Conservation (phyloP, 331 rosid genomes). For the Acacia concinna region DNA sequence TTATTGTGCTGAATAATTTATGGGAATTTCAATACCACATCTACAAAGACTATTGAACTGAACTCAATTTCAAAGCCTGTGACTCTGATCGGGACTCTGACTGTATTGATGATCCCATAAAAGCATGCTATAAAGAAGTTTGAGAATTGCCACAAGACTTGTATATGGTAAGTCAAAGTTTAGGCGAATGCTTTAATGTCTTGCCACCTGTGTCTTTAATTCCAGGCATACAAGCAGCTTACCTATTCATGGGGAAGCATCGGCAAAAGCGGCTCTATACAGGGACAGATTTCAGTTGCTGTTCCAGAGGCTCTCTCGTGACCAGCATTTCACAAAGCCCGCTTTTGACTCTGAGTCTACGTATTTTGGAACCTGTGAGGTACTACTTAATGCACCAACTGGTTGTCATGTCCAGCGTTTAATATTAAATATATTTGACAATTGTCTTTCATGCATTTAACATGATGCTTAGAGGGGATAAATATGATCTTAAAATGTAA, state of each 20-base stretch:
- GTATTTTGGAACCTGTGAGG: slow-evolving; percentile 78
- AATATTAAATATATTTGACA: slow-evolving; percentile 6
- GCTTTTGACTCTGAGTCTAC: slow-evolving; percentile 74
- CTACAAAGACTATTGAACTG: neutral
- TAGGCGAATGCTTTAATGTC: neutral
- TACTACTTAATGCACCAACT: slow-evolving; percentile 25
- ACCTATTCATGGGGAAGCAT: slow-evolving; percentile 77
- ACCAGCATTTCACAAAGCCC: slow-evolving; percentile 75
- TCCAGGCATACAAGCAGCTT: slow-evolving; percentile 59
- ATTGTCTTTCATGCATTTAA: slow-evolving; percentile 2
- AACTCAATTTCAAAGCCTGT: neutral
- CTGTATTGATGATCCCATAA: neutral
- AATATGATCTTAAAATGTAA: neutral
- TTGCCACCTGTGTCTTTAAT: neutral
- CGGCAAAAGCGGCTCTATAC: slow-evolving; percentile 67
- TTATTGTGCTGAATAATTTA: slow-evolving; percentile 3
- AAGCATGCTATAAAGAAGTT: neutral
- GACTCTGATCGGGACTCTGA: neutral
- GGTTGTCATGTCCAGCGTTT: neutral
- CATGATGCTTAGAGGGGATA: slow-evolving; percentile 16
- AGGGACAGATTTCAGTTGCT: slow-evolving; percentile 75
- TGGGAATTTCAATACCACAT: neutral
- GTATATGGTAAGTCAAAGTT: neutral
- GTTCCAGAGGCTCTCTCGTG: slow-evolving; percentile 84
- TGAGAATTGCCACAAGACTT: neutral